Base-by-base conservation (phyloP, 2,329 filamentous ascomycete species). In the Cladophialophora immunda region DNA sequence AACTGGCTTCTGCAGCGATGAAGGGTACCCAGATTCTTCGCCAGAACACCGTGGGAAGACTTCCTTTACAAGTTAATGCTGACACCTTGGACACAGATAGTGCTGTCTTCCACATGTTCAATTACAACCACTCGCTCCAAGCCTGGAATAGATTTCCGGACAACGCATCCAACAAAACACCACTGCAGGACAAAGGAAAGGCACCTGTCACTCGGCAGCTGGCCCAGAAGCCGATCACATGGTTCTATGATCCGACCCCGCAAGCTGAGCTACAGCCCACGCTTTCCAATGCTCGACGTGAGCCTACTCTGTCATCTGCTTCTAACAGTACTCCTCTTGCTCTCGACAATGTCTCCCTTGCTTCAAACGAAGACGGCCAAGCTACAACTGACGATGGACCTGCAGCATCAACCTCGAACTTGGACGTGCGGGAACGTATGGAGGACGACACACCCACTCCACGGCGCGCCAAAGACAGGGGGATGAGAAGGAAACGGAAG, bases 51-150 rank as follows among this genome's bases (percentile, higher is more conserved):
- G n/a, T 22, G 7, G 41, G 19, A 22, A n/a, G 17, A 41, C 17
- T 41, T 34, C n/a, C n/a, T n/a, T n/a, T n/a, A n/a, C n/a, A n/a
- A n/a, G n/a, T n/a, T n/a, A n/a, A 38, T 47, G 41, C 41, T 47
- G 41, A 47, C 41, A 47, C 32, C n/a, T 47, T 5, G 13, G 29
- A 13, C 29, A 7, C 38, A 58, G 56, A 38, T 29, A 58, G 29
- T 30, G 56, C 45, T 25, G 56, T 29, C 8, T 58, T 47, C 38
- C 56, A 41, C 7, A 58, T 58, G 36, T 17, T 58, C 22, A 58
- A 38, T 3, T 7, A 17, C n/a, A 2, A 22, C 17, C 56, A 11
- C 27, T 27, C 38, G 36, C 38, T 22, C 3, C 56, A 17, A 22
- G 4, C 41, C n/a, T 47, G 41, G 41, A 22, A 47, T n/a, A 19